Base-by-base conservation (phyloP, 306 rosid species). In the Prunus mira region DNA sequence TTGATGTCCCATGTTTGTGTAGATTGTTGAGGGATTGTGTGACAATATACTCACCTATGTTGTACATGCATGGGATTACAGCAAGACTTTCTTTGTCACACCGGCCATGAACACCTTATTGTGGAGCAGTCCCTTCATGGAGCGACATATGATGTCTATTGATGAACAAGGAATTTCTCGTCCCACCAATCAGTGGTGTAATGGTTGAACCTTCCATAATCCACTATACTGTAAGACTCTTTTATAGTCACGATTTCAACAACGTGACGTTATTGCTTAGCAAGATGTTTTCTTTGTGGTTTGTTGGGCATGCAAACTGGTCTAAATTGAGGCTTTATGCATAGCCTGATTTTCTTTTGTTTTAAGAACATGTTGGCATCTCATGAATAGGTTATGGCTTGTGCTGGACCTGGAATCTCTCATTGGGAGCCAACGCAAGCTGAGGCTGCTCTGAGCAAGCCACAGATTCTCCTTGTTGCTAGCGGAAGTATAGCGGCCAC, bases 141-240 rank as follows among this genome's bases (percentile, higher is more conserved):
- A 91, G 61, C 76, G 75, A 49, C 96, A 87, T 65, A 84, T 83
- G 63, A 73, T 81, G 71, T 46, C 80, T 18, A 82, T 91, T 22
- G 91, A 89, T 2, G 96, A 93, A 54, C 91, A 89, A 58, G 97
- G 96, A 56, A 81, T 86, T 58, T 41, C 76, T 93, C 78, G 87
- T 93, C 67, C 88, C 83, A 34, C 96, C 97, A n/a, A 90, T 91
- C 55, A 47, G 86, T 68, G 98, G 97, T 22, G 98, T 97, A 65
- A 94, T 94, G 97, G 97, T 95, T 38, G 97, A 94, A 82, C 91
- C 94, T 51, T 83, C 91, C 58, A 69, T 88, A 51, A 94, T 94
- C 46, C 91, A 86, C 87, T 0, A 86, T 0, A 90, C 96, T 25
- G 93, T 94, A 10, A 88, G 94, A 67, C 91, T 94, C 78, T 91